phyloP scores from a whole-genome alignment of 2,329 filamentous ascomycete genomes.

The Emericellopsis atlantica region DNA sequence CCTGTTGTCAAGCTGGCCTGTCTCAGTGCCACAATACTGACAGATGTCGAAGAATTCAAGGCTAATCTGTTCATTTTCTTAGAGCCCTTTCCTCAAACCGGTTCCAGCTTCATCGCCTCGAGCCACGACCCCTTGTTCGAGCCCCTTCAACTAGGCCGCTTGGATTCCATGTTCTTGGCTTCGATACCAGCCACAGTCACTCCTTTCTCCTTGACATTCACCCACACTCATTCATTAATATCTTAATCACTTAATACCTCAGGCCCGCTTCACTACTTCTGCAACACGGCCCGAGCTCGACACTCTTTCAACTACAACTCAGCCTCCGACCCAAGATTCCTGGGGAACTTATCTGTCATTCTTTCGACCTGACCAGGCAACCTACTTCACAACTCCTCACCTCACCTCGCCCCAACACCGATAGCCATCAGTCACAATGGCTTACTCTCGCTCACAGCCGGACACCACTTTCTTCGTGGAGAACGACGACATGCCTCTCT shows the following conservation, averaged over 20 bases:
- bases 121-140: conserved; percentile 30
- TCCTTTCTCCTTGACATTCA: conserved; percentile 38
- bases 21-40: conserved; percentile 2
- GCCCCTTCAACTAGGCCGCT: conserved; percentile 21
- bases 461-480: conserved; percentile 43
- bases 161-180: conserved; percentile 29
- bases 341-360: conserved; percentile 37
- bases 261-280: conserved; percentile 26
- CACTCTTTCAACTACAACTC: conserved; percentile 19
- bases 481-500: conserved; percentile 6
- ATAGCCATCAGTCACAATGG: conserved; percentile 26
- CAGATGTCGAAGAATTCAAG: conserved; percentile 6
- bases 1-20: conserved; percentile 4
- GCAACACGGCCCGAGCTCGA: conserved; percentile 9
- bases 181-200: conserved; percentile 39
- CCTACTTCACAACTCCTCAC: conserved; percentile 7
- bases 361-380: conserved; percentile 17
- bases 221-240: conserved; percentile 49
- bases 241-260: conserved; percentile 36
- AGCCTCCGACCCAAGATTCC: conserved; percentile 33
- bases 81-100: conserved; percentile 32
- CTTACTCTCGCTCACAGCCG: conserved; percentile 21
- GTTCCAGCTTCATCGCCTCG: conserved; percentile 10
- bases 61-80: conserved; percentile 19
- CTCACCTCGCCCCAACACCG: conserved; percentile 4